phyloP scores from a whole-genome alignment of 441 rosid genomes.

The Viola pubescens region DNA sequence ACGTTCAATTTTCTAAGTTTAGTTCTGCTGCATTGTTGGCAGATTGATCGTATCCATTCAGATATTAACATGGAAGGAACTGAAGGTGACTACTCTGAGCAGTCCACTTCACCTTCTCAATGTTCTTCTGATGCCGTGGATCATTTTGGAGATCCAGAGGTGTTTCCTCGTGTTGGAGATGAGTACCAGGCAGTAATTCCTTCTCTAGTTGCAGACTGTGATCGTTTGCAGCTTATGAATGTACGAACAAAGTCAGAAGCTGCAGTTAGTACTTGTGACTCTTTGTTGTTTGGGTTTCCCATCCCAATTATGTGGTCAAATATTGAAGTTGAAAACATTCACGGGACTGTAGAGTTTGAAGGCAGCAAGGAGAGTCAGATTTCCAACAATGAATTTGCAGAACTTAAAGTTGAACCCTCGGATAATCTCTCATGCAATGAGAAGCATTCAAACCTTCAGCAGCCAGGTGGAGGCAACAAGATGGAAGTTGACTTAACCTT shows the following conservation, averaged over 20 bases:
- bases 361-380: constrained; percentile 14
- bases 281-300: constrained; percentile 16
- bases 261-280: background rate
- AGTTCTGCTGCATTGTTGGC: constrained; percentile 3
- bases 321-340: constrained; percentile 11
- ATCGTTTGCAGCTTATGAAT: constrained; percentile 6
- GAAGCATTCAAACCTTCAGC: constrained; percentile 1
- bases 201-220: constrained; percentile 15
- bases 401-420: constrained; percentile 19
- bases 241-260: background rate
- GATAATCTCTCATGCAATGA: constrained; percentile 13
- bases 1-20: background rate
- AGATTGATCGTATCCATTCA: constrained; percentile 9
- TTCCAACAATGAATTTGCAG: constrained; percentile 10
- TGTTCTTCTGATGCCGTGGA: constrained; percentile 11
- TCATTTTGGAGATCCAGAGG: constrained; percentile 23
- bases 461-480: constrained; percentile 1
- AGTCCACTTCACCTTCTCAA: constrained; percentile 1
- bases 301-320: constrained; percentile 17
- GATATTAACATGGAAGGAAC: constrained; percentile 6
- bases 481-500: constrained; percentile 7
- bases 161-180: constrained; percentile 28
- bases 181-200: constrained; percentile 31
- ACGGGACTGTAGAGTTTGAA: constrained; percentile 19
- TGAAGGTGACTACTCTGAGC: constrained; percentile 9